Conservation (phyloP, 257 asterid genomes). For the Solanum appendiculatum region DNA sequence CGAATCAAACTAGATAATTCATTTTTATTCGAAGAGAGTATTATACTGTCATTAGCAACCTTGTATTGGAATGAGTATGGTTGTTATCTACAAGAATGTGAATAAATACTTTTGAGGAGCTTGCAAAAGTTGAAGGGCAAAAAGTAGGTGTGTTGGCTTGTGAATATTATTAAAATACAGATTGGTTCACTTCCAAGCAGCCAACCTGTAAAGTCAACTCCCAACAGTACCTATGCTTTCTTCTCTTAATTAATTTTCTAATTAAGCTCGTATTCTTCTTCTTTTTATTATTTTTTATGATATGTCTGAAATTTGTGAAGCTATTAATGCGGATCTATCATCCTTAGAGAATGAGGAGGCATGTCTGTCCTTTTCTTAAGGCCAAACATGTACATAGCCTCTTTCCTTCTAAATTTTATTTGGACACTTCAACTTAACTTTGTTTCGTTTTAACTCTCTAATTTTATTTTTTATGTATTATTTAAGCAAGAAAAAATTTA, state of each 20-base stretch:
- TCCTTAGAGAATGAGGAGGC: slow-evolving; percentile 24
- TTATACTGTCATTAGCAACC: neutral
- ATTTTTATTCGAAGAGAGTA: too few relatives aligned
- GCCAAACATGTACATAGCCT: neutral
- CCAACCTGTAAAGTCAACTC: slow-evolving; percentile 77
- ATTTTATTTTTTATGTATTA: neutral
- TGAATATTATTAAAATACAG: slow-evolving; percentile 4
- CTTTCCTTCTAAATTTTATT: too few relatives aligned
- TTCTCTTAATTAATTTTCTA: slow-evolving; percentile 16
- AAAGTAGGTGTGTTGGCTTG: neutral
- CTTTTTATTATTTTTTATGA: neutral
- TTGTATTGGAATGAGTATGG: neutral
- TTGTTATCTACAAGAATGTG: neutral
- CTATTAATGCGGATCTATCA: slow-evolving; percentile 51
- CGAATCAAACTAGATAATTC: too few relatives aligned
- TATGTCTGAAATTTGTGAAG: slow-evolving; percentile 27
- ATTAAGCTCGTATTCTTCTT: neutral
- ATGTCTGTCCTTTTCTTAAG: slow-evolving; percentile 33
- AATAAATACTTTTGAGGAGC: neutral
- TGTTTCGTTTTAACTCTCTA: too few relatives aligned
- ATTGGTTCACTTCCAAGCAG: slow-evolving; percentile 1
- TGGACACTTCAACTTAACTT: neutral
- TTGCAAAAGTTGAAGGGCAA: neutral
- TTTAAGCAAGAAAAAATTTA: too few relatives aligned
- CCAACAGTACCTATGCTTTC: slow-evolving; percentile 39